Percentiles rank a stretch among this genome's conserved stretches.
phyloP scores from a whole-genome alignment of 2,329 filamentous ascomycete species.

The Pseudocercospora ulei region DNA sequence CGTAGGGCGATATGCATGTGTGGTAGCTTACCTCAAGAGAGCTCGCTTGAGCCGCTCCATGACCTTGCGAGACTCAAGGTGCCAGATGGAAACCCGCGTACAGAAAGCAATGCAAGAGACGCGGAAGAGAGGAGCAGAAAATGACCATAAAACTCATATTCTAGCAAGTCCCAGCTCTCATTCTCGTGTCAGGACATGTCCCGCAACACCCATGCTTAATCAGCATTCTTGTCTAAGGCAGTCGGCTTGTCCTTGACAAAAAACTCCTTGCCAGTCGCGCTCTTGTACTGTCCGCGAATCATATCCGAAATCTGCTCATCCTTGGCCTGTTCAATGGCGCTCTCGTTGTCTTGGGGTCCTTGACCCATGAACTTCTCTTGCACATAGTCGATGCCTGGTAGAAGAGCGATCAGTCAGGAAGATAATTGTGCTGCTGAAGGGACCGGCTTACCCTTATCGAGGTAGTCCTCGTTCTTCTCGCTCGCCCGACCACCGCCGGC shows the following conservation, averaged over 20 bases:
- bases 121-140: no score
- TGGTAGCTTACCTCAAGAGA: no score
- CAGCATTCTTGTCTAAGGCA: conserved; percentile 12
- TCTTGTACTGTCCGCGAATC: conserved; percentile 63
- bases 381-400: conserved; percentile 66
- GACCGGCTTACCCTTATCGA: conserved; percentile 60
- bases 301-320: conserved; percentile 68
- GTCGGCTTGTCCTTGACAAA: conserved; percentile 56
- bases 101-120: no score
- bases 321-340: conserved; percentile 69
- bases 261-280: conserved; percentile 56
- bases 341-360: conserved; percentile 60
- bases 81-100: no score
- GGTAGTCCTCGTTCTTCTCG: conserved; percentile 65
- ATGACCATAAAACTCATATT: no score
- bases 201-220: no score
- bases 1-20: no score
- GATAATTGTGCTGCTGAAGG: conserved; percentile 1
- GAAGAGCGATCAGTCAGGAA: conserved; percentile 6
- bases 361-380: conserved; percentile 65
- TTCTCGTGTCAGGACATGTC: no score
- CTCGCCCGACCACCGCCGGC: conserved; percentile 64
- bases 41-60: no score
- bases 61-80: no score
- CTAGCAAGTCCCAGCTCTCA: no score